Conservation (phyloP, 805 yeast genomes). For the Candida krabiensis region DNA sequence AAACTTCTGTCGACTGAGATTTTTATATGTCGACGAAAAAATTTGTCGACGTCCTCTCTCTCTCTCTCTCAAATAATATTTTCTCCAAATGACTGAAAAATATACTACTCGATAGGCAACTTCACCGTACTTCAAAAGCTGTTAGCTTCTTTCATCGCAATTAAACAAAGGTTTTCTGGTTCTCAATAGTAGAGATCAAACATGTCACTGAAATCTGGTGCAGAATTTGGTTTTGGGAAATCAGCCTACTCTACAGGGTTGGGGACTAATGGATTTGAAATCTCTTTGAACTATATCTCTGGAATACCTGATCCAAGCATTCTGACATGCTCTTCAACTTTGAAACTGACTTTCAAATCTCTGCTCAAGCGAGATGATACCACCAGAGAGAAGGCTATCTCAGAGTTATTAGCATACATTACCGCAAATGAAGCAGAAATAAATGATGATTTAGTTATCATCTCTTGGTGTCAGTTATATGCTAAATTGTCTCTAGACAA, state of each 20-base stretch:
- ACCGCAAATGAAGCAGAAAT: conserved; percentile 25
- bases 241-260: conserved; percentile 23
- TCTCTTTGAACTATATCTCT: conserved; percentile 71
- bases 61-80: no score
- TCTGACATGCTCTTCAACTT: conserved; percentile 42
- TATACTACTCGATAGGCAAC: no score
- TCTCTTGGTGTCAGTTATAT: conserved; percentile 77
- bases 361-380: conserved; percentile 74
- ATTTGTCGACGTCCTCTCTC: background rate
- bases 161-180: no score
- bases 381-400: conserved; percentile 81
- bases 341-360: conserved; percentile 70
- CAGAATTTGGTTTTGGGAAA: conserved; percentile 16
- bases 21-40: background rate
- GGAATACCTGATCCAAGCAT: conserved; percentile 73
- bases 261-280: conserved; percentile 44
- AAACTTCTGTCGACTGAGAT: conserved; percentile 1
- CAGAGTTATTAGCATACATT: conserved; percentile 46
- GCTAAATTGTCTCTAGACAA: conserved; percentile 76
- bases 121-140: no score
- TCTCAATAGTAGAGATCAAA: no score
- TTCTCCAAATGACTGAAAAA: no score
- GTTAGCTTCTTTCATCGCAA: no score
- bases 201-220: conserved; percentile 15
- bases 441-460: conserved; percentile 55